A percentile compares a stretch with the other conserved stretches of the same genome.
Evolutionary conservation across 1,284 basidiomycete species (phyloP).

Genomic region (Leccinum subspadiceum): DNA sequence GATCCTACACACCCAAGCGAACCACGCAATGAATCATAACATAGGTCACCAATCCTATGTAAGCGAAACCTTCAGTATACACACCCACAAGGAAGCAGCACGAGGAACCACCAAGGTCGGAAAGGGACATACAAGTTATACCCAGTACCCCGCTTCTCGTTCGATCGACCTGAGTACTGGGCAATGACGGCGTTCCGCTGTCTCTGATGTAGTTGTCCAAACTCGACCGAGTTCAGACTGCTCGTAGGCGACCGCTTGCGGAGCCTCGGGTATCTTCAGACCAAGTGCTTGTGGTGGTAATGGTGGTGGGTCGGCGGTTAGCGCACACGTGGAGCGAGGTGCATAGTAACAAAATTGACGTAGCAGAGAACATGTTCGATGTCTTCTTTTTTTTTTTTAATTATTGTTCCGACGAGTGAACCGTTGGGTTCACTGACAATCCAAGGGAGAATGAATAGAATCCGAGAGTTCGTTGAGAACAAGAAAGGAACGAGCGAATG

Average conservation of each 20-base stretch:
- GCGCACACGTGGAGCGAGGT: too few relatives aligned
- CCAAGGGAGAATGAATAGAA: too few relatives aligned
- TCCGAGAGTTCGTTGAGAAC: too few relatives aligned
- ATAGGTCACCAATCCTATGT: slow-evolving; percentile 27
- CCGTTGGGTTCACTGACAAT: too few relatives aligned
- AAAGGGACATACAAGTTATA: slow-evolving; percentile 27
- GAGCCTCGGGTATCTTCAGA: slow-evolving; percentile 35
- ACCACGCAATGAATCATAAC: slow-evolving; percentile 22
- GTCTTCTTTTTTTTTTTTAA: too few relatives aligned
- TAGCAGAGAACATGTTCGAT: too few relatives aligned
- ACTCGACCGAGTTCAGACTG: slow-evolving; percentile 9
- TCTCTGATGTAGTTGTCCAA: slow-evolving; percentile 20
- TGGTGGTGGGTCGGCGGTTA: too few relatives aligned
- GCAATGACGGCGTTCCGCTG: slow-evolving; percentile 24
- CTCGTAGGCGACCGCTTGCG: slow-evolving; percentile 13
- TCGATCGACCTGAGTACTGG: slow-evolving; percentile 18
- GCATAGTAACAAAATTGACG: too few relatives aligned
- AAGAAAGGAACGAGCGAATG: too few relatives aligned
- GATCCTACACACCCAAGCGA: background rate
- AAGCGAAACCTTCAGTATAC: slow-evolving; percentile 7
- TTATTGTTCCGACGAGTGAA: too few relatives aligned
- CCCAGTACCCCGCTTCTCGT: slow-evolving; percentile 27
- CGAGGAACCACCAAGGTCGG: background rate
- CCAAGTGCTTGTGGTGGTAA: slow-evolving; percentile 34
- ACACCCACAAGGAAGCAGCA: background rate